These are phyloP conservation scores for Striga hermonthica DNA, from an alignment of 305 asterid species.

Conservation along the genomic window DNA sequence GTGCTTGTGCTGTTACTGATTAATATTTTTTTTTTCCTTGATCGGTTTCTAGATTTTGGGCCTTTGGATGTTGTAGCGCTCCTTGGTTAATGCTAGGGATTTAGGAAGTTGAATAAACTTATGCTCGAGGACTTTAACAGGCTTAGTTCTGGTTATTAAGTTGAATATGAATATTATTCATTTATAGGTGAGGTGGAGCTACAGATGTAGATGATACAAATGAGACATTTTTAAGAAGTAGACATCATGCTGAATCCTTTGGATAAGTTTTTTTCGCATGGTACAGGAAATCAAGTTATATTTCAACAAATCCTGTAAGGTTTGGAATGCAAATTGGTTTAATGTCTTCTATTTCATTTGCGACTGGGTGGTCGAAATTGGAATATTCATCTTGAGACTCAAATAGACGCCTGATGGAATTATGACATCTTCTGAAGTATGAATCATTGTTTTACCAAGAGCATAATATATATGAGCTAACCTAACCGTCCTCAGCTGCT, in stretches of 20 bases:
- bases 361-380: background rate
- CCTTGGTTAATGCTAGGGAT: no score
- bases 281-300: conserved; percentile 1
- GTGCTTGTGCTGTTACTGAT: background rate
- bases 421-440: no score
- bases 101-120: no score
- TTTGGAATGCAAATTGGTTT: conserved; percentile 9
- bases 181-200: background rate
- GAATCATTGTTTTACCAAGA: no score
- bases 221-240: conserved; percentile 6
- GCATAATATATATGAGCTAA: no score
- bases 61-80: no score
- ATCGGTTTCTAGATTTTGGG: no score
- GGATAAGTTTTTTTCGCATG: background rate
- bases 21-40: no score
- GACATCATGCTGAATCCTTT: background rate
- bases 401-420: no score
- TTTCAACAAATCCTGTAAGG: background rate
- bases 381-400: no score
- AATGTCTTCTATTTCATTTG: conserved; percentile 14
- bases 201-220: conserved; percentile 4
- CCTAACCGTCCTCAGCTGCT: no score
- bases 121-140: no score
- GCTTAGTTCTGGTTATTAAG: background rate
- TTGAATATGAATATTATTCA: background rate